Conservation (phyloP, 2,329 filamentous ascomycete genomes). For the Sarocladiaceae sp. region DNA sequence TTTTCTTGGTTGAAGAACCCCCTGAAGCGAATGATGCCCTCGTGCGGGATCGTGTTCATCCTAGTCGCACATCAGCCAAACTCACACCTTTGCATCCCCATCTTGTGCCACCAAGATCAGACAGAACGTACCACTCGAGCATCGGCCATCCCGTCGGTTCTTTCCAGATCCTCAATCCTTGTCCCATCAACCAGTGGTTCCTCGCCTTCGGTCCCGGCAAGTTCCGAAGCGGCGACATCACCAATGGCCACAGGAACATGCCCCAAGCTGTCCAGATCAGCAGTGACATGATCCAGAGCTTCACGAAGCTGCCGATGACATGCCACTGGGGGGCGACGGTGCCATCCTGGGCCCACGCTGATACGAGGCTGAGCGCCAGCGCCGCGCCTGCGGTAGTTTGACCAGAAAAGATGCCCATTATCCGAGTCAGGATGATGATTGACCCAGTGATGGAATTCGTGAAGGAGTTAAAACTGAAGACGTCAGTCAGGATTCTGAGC, state of each 20-base stretch:
- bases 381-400: background rate
- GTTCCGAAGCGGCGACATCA: background rate
- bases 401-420: background rate
- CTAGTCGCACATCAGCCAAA: too few species aligned
- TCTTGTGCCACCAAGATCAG: too few species aligned
- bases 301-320: background rate
- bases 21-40: conserved; percentile 66
- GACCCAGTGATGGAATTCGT: too few species aligned
- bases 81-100: too few species aligned
- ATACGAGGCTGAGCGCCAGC: background rate
- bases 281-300: background rate
- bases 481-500: too few species aligned
- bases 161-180: background rate
- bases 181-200: conserved; percentile 6
- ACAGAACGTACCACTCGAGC: conserved; percentile 6
- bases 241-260: conserved; percentile 1
- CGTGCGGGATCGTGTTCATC: conserved; percentile 58
- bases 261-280: background rate
- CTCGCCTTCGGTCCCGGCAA: background rate
- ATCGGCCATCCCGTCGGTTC: conserved; percentile 3
- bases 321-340: background rate
- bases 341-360: background rate
- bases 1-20: conserved; percentile 59
- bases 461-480: too few species aligned
- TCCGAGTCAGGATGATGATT: background rate